Evolutionary conservation across 2,329 filamentous ascomycete genomes (phyloP).

Genomic region (Curvularia hawaiiensis): DNA sequence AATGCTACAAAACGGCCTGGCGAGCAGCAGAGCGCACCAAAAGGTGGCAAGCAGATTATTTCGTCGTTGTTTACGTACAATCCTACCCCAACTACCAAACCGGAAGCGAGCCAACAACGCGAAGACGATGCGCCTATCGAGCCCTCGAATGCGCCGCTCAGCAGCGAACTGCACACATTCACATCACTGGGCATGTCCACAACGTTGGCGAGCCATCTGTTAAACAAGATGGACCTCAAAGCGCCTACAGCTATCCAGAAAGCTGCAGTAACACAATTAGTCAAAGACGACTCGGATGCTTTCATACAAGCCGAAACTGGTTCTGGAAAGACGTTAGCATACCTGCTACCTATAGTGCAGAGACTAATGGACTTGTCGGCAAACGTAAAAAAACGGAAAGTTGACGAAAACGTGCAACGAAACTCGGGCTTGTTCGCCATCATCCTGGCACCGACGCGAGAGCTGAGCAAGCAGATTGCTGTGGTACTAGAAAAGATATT

Average conservation of each 20-base stretch:
- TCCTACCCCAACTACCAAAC: conserved; percentile 70
- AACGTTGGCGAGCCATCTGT: conserved; percentile 78
- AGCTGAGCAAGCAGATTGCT: conserved; percentile 92
- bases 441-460: conserved; percentile 89
- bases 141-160: conserved; percentile 89
- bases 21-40: conserved; percentile 42
- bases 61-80: conserved; percentile 95
- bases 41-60: conserved; percentile 68
- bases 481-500: conserved; percentile 83
- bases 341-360: conserved; percentile 89
- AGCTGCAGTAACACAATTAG: conserved; percentile 79
- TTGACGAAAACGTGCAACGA: conserved; percentile 65
- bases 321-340: conserved; percentile 97
- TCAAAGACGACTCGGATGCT: conserved; percentile 82
- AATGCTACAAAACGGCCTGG: conserved; percentile 35
- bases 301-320: conserved; percentile 98
- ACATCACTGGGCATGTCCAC: conserved; percentile 82
- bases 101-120: conserved; percentile 54
- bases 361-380: conserved; percentile 77
- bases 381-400: conserved; percentile 51
- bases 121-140: conserved; percentile 59
- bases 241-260: conserved; percentile 95
- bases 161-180: conserved; percentile 83
- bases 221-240: conserved; percentile 84
- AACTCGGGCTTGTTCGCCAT: conserved; percentile 93